Base-by-base conservation (phyloP, 176 grass and related monocot genomes). In the Oryza brachyantha region DNA sequence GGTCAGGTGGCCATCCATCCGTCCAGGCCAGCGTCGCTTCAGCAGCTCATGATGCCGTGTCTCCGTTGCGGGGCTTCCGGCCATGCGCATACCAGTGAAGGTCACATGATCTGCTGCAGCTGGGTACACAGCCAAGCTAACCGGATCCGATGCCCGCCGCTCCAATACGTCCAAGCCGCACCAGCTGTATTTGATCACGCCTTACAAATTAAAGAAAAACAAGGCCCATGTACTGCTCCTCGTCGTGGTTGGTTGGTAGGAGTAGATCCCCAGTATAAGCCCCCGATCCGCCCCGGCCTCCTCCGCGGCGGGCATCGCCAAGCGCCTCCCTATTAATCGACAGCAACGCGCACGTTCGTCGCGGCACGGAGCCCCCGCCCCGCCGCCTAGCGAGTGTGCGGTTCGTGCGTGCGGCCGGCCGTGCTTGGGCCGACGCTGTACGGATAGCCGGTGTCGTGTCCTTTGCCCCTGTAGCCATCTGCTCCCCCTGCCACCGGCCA, bases 81-180 rank as follows among this genome's bases (percentile, higher is more conserved):
- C 52, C 52, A 24, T 24, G 52, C 3, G 8, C 52, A 57, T 57
- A 7, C 22, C 24, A 8, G 24, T 2, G 22, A 7, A 21, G 70
- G 7, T 73, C 81, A 84, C 80, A 88, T 68, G 86, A 69, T 72
- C 41, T 43, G 81, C 41, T 43, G 81, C 63, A 43, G 10, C 73
- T 83, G 79, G 24, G 16, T 11, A 4, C 48, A 10, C 77, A n/a
- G 8, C 21, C 63, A 55, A 43, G 63, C n/a, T 52, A 28, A 37
- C 79, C 9, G 39, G 61, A 28, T 52, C 63, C 77, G n/a, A 40
- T 64, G 29, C 5, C 79, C 22, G 69, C 5, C 48, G 45, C 45
- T 8, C 16, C 71, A 38, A 86, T 86, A 39, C 84, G 77, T 86
- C 84, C 77, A 86, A 81, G 54, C 78, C 84, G 12, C 41, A 70